phyloP scores from a whole-genome alignment of 2,329 filamentous ascomycete species.

The Colletotrichum tropicicola region DNA sequence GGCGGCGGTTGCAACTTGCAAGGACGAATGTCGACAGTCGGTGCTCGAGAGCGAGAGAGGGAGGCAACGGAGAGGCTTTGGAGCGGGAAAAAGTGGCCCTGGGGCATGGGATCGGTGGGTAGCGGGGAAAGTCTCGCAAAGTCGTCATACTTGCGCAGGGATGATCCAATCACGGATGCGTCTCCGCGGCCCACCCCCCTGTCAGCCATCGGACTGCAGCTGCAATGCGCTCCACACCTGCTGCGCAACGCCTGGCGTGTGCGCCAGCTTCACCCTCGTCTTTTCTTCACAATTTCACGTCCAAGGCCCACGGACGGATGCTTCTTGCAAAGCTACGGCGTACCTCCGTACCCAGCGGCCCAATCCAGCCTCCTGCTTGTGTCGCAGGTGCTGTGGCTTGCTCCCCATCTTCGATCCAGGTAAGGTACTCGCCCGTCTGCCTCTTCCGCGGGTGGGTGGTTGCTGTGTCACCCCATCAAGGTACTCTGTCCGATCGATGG shows the following conservation, averaged over 20 bases:
- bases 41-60: too few relatives aligned
- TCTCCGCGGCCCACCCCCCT: slow-evolving; percentile 5
- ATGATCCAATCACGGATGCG: slow-evolving; percentile 26
- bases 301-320: too few relatives aligned
- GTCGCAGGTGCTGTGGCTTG: neutral
- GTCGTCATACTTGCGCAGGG: slow-evolving; percentile 27
- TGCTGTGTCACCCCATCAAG: slow-evolving; percentile 12
- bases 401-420: neutral
- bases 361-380: slow-evolving; percentile 5
- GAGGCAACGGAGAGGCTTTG: slow-evolving; percentile 10
- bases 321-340: too few relatives aligned
- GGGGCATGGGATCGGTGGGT: neutral
- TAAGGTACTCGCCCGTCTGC: neutral
- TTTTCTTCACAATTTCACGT: neutral
- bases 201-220: slow-evolving; percentile 24
- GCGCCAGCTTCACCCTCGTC: slow-evolving; percentile 19
- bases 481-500: too few relatives aligned
- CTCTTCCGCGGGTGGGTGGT: too few relatives aligned
- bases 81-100: slow-evolving; percentile 23
- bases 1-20: neutral
- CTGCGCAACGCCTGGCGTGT: slow-evolving; percentile 18
- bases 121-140: slow-evolving; percentile 1
- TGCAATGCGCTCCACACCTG: slow-evolving; percentile 16
- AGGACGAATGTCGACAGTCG: neutral
- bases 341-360: neutral